Evolutionary conservation across 192 early-diverging fungal genomes (phyloP).

Genomic region (Mortierella antarctica): DNA sequence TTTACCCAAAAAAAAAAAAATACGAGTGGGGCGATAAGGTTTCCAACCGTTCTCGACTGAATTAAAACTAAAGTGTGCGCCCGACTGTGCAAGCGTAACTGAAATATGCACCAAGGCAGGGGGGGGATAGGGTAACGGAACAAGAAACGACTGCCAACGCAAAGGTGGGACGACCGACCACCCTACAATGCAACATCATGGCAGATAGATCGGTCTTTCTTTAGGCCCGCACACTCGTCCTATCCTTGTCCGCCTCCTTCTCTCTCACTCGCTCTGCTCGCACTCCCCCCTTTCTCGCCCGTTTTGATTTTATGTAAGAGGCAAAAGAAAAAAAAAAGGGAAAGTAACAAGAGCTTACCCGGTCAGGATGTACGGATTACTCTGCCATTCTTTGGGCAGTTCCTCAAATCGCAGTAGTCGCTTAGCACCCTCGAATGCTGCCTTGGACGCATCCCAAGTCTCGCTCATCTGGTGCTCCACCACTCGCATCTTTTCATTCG

Average conservation of each 20-base stretch:
- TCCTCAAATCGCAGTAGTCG: conserved; percentile 68
- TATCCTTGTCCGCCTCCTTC: not conserved
- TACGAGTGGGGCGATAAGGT: conserved; percentile 40
- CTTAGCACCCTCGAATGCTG: conserved; percentile 65
- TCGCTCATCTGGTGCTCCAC: conserved; percentile 62
- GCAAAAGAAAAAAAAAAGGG: not conserved
- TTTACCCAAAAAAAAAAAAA: conserved; percentile 9
- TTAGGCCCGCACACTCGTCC: not conserved
- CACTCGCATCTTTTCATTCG: conserved; percentile 61
- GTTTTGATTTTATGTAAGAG: not conserved
- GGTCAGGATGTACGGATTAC: conserved; percentile 65
- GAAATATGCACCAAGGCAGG: not conserved
- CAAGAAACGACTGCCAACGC: not conserved
- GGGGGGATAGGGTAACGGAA: too few species aligned
- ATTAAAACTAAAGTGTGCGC: not conserved
- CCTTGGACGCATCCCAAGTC: conserved; percentile 69
- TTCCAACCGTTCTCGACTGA: conserved; percentile 14
- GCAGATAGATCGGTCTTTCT: not conserved
- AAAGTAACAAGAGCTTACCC: conserved; percentile 47
- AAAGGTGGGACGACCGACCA: not conserved
- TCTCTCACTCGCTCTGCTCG: not conserved
- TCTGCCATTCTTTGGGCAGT: conserved; percentile 70
- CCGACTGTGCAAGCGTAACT: not conserved
- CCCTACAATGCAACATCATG: not conserved
- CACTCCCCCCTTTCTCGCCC: too few species aligned